Base-by-base conservation (phyloP, 257 asterid genomes). In the Nicotiana tabacum region DNA sequence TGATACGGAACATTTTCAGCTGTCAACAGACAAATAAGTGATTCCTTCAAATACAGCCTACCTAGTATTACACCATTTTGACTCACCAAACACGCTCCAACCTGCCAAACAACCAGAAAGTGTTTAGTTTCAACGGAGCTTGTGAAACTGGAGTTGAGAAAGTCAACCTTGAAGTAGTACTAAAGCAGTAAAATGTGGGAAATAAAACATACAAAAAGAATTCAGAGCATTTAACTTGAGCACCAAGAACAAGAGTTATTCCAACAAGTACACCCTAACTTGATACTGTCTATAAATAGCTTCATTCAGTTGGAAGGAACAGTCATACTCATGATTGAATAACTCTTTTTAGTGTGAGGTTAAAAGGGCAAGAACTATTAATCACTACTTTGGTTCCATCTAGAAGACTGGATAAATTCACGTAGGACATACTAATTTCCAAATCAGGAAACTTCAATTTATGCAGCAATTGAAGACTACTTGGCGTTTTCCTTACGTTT, bases 21-120 rank as follows among this genome's bases (percentile, higher is more conserved):
- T 51, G 29, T 27, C n/a, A 65, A 24, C 6, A 65, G 70, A 48
- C 27, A 74, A 11, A 76, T 2, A 51, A 21, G 12, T 76, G 80
- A 76, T 15, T 51, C 80, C 46, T 27, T 81, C 61, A 58, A 60
- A 84, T 84, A 72, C 82, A 82, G 83, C 96, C 88, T 87, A 95
- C 98, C 98, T 11, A 95, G 94, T 80, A 95, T 95, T 66, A 95
- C 88, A 57, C 93, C 98, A 86, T 87, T 95, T 81, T 92, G 92
- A 86, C 98, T 95, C 89, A 95, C 98, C 96, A 95, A 87, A 86
- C 98, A 95, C 70, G 98, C 98, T 85, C 98, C 98, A 85, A 93
- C 98, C 98, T 95, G 64, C 69, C 84, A 57, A 77, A 87, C 62
- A 56, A 57, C 9, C 10, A 43, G 30, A 77, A 60, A 64, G 65